These are phyloP conservation scores for Neofusicoccum ribis DNA, from an alignment of 2,329 filamentous ascomycete species.

Conservation along the genomic window DNA sequence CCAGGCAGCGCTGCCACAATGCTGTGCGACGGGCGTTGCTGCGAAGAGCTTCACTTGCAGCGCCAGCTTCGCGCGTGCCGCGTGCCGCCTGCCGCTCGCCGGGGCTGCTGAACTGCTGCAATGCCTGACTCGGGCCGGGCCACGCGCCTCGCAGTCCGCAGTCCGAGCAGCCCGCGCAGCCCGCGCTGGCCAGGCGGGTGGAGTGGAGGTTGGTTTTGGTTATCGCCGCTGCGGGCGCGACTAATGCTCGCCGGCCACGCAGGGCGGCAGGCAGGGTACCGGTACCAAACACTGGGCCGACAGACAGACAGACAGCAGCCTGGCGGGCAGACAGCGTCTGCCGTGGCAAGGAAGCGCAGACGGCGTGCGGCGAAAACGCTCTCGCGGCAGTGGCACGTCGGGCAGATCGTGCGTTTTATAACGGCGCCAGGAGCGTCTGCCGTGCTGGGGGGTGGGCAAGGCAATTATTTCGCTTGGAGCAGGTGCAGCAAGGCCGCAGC, in stretches of 20 bases:
- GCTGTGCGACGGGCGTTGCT: not conserved
- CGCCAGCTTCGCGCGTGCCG: not conserved
- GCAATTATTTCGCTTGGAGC: conserved; percentile 17
- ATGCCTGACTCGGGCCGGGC: conserved; percentile 4
- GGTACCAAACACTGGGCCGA: not conserved
- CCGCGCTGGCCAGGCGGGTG: not conserved
- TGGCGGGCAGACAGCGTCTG: not conserved
- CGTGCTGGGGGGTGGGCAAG: not conserved
- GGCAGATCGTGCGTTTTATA: conserved; percentile 14
- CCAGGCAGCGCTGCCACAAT: too few species aligned
- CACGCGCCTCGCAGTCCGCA: not conserved
- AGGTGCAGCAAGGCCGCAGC: conserved; percentile 17
- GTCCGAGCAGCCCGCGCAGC: not conserved
- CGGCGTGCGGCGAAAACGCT: conserved; percentile 9
- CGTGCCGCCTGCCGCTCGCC: not conserved
- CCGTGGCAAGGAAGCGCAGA: not conserved
- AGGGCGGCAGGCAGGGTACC: not conserved
- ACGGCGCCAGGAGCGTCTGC: not conserved
- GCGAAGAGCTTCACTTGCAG: not conserved
- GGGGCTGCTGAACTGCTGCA: not conserved
- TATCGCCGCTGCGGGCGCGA: not conserved
- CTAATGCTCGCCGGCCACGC: not conserved
- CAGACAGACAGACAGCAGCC: not conserved
- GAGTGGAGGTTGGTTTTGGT: not conserved
- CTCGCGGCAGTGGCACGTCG: conserved; percentile 13